Percentiles rank a stretch among this genome's conserved stretches.
Evolutionary conservation across 345 rosid species (phyloP).

Genomic region (Melaleuca alternifolia): DNA sequence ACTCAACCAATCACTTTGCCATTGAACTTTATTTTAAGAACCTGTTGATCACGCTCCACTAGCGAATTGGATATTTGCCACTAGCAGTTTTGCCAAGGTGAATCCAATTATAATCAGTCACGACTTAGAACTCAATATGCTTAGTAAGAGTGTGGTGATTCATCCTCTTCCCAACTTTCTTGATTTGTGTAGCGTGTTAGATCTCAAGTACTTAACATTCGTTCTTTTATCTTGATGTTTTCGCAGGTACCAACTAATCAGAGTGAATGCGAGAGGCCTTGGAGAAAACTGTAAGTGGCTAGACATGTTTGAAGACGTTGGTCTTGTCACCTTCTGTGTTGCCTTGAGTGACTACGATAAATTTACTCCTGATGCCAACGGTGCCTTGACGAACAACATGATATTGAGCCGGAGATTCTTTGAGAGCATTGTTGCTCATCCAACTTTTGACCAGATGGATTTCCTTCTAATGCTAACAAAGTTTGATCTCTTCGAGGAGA

Average conservation of each 20-base stretch:
- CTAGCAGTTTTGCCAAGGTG: background rate
- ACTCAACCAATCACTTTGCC: background rate
- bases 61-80: background rate
- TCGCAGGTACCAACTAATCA: slow-evolving; percentile 82
- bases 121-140: background rate
- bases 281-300: slow-evolving; percentile 97
- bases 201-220: background rate
- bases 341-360: slow-evolving; percentile 79
- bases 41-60: background rate
- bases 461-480: slow-evolving; percentile 85
- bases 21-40: background rate
- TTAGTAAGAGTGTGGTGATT: background rate
- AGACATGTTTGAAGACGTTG: slow-evolving; percentile 96
- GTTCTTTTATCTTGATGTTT: background rate
- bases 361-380: slow-evolving; percentile 36
- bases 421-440: slow-evolving; percentile 78
- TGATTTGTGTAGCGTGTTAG: background rate
- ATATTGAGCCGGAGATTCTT: slow-evolving; percentile 58
- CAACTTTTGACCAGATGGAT: slow-evolving; percentile 79
- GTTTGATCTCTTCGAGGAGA: slow-evolving; percentile 73
- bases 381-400: slow-evolving; percentile 58
- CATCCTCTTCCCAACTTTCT: background rate
- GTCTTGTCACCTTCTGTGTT: slow-evolving; percentile 81
- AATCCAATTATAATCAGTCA: background rate
- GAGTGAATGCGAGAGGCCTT: slow-evolving; percentile 76